Conservation (phyloP, 169 alveolate genomes). For the Eimeria nieschulzi region DNA sequence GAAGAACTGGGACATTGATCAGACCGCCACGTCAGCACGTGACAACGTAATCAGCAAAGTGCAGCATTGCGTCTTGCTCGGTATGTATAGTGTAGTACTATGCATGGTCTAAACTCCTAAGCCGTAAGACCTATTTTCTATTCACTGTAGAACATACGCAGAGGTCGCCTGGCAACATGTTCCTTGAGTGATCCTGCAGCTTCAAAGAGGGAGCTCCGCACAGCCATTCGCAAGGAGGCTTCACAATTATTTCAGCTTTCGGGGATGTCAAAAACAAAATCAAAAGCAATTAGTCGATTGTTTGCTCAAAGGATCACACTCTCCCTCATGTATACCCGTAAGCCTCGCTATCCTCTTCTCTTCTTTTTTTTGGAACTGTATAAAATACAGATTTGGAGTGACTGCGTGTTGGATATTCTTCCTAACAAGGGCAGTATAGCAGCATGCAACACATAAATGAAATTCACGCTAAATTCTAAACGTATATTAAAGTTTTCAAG, state of each 20-base stretch:
- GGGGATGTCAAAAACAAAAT: not conserved
- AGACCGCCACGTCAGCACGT: not conserved
- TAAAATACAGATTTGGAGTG: too few relatives aligned
- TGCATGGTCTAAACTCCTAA: not conserved
- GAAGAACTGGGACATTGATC: conserved; percentile 7
- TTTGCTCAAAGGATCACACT: conserved; percentile 12
- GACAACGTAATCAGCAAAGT: not conserved
- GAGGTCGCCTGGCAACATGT: too few relatives aligned
- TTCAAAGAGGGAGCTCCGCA: conserved; percentile 10
- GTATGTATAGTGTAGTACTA: not conserved
- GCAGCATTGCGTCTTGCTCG: conserved; percentile 31
- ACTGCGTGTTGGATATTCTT: too few relatives aligned
- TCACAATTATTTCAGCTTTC: not conserved
- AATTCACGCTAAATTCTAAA: too few relatives aligned
- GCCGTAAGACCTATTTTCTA: too few relatives aligned
- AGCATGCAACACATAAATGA: too few relatives aligned
- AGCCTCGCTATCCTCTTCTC: not conserved
- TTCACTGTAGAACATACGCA: too few relatives aligned
- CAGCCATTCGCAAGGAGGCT: not conserved
- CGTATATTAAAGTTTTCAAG: too few relatives aligned
- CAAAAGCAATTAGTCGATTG: not conserved
- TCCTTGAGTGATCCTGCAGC: not conserved
- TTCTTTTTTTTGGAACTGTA: not conserved
- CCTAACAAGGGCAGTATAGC: too few relatives aligned
- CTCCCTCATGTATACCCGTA: conserved; percentile 1